Conservation (phyloP, 352 stramenopile genomes). For the Phytophthora vignae region DNA sequence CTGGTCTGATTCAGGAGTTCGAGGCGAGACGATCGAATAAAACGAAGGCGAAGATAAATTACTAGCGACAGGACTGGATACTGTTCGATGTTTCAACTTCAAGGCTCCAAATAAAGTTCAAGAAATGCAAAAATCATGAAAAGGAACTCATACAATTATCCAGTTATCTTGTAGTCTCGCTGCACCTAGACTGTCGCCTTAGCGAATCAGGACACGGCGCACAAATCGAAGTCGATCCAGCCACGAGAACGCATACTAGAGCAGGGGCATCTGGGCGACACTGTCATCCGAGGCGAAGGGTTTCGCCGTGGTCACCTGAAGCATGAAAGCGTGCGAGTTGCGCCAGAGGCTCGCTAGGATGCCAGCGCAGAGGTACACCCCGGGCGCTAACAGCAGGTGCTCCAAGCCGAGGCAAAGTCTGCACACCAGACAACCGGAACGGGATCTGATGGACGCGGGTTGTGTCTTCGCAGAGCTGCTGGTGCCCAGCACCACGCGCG, state of each 20-base stretch:
- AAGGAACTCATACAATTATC: constrained; percentile 5
- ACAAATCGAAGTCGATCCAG: background rate
- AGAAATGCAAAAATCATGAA: constrained; percentile 2
- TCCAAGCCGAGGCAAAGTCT: constrained; percentile 1
- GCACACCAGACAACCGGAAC: background rate
- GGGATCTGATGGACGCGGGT: background rate
- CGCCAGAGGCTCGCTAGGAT: background rate
- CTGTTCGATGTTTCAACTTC: background rate
- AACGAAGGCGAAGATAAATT: background rate
- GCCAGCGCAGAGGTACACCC: constrained; percentile 13
- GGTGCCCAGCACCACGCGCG: background rate
- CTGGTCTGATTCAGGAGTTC: too few species aligned
- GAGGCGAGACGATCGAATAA: too few species aligned
- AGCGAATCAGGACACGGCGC: background rate
- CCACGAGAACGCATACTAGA: constrained; percentile 5
- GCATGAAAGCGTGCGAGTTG: constrained; percentile 13
- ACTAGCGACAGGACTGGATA: background rate
- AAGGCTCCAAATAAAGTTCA: background rate
- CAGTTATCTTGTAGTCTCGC: constrained; percentile 5
- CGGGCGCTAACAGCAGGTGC: background rate
- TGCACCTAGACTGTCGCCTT: too few species aligned
- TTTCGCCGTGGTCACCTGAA: constrained; percentile 8
- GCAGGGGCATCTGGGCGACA: background rate
- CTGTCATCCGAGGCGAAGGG: constrained; percentile 11
- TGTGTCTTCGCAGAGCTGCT: background rate